Evolutionary conservation across 2,329 filamentous ascomycete species (phyloP).

Genomic region (Monosporascus sp.): DNA sequence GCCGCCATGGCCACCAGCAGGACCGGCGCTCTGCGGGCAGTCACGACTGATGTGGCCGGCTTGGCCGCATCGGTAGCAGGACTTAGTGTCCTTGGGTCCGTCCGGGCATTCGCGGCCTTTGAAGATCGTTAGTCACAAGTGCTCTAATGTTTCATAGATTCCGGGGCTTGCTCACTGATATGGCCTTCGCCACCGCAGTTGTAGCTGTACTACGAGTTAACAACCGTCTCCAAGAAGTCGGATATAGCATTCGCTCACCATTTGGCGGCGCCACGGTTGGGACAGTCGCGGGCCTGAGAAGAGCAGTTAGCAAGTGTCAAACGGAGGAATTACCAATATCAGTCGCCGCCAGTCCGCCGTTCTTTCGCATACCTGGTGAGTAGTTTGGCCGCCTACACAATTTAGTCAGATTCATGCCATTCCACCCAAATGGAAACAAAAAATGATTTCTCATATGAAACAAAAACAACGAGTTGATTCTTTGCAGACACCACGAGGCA

Average conservation of each 20-base stretch:
- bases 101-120: constrained; percentile 84
- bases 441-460: constrained; percentile 13
- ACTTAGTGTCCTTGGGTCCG: constrained; percentile 79
- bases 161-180: constrained; percentile 56
- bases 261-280: constrained; percentile 75
- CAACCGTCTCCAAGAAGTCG: neutral
- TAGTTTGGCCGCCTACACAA: constrained; percentile 61
- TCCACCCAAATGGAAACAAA: constrained; percentile 13
- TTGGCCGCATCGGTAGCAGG: constrained; percentile 74
- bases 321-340: constrained; percentile 5
- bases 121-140: constrained; percentile 14
- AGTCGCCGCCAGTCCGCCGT: constrained; percentile 14
- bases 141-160: constrained; percentile 4
- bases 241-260: constrained; percentile 51
- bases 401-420: constrained; percentile 20
- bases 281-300: constrained; percentile 73
- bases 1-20: constrained; percentile 41
- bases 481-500: neutral
- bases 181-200: constrained; percentile 58
- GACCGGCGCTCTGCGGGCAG: constrained; percentile 54
- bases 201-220: constrained; percentile 21
- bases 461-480: neutral
- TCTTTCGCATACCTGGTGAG: constrained; percentile 62
- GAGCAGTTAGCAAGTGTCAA: constrained; percentile 19
- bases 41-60: constrained; percentile 90